Conservation (phyloP, 306 rosid genomes). For the Cicer yamashitae region DNA sequence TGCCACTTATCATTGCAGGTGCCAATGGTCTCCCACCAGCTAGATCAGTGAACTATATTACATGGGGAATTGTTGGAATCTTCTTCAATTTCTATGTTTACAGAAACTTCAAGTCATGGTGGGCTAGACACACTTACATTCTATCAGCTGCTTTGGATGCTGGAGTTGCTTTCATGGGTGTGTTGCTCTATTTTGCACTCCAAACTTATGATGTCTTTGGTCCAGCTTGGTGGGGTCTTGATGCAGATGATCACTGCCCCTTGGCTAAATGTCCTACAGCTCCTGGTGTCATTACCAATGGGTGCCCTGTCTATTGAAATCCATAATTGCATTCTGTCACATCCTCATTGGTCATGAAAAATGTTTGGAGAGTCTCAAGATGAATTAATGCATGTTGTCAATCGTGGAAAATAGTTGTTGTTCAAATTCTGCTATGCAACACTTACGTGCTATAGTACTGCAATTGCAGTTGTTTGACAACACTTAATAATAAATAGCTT, state of each 20-base stretch:
- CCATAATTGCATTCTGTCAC: background rate
- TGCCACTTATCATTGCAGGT: slow-evolving; percentile 59
- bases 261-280: slow-evolving; percentile 78
- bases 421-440: too few species aligned
- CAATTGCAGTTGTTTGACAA: too few species aligned
- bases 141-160: slow-evolving; percentile 78
- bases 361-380: background rate
- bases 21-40: slow-evolving; percentile 51
- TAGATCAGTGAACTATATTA: slow-evolving; percentile 55
- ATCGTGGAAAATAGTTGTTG: background rate
- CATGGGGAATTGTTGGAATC: slow-evolving; percentile 66
- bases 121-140: slow-evolving; percentile 78
- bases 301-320: slow-evolving; percentile 59
- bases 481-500: too few species aligned
- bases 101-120: slow-evolving; percentile 56
- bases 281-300: slow-evolving; percentile 55
- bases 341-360: background rate
- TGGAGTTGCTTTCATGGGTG: slow-evolving; percentile 66
- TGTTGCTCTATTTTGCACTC: slow-evolving; percentile 60
- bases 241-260: slow-evolving; percentile 53
- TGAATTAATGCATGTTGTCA: background rate
- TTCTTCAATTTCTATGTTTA: slow-evolving; percentile 68
- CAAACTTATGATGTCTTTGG: slow-evolving; percentile 52
- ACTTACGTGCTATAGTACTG: too few species aligned
- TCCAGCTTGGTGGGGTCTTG: slow-evolving; percentile 76